Conservation (phyloP, 192 early-diverging fungal species). For the Linnemannia hyalina region DNA sequence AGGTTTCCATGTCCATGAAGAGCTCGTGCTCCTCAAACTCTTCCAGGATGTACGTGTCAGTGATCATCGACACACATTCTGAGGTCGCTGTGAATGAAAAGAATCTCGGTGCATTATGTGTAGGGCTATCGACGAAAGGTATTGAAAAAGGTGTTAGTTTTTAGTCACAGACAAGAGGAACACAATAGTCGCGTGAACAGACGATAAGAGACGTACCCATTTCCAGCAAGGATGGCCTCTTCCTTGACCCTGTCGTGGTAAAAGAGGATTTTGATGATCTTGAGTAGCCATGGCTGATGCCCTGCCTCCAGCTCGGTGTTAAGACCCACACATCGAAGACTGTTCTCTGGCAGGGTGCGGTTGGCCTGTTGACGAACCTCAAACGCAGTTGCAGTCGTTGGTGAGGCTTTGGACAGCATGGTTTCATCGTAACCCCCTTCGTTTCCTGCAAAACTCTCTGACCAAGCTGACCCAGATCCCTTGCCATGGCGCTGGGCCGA, state of each 20-base stretch:
- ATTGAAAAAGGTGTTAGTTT: not conserved
- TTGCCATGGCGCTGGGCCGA: conserved; percentile 32
- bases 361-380: conserved; percentile 47
- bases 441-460: conserved; percentile 29
- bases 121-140: conserved; percentile 14
- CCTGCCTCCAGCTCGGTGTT: conserved; percentile 66
- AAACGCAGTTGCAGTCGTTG: conserved; percentile 39
- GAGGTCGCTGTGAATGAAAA: conserved; percentile 76
- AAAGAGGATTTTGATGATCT: conserved; percentile 71
- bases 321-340: conserved; percentile 72
- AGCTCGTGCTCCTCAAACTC: conserved; percentile 64
- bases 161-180: not conserved
- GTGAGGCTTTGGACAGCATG: conserved; percentile 18
- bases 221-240: conserved; percentile 28
- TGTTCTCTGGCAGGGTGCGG: conserved; percentile 61
- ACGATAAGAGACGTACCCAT: conserved; percentile 11
- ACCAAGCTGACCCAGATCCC: not conserved
- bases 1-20: conserved; percentile 59
- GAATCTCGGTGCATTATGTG: conserved; percentile 63
- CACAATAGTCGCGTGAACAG: not conserved
- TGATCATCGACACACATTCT: conserved; percentile 78
- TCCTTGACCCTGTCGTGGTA: conserved; percentile 66
- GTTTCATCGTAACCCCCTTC: conserved; percentile 22
- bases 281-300: conserved; percentile 65
- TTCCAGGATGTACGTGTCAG: conserved; percentile 69